Base-by-base conservation (phyloP, 1,284 basidiomycete species). In the Melampsora americana region DNA sequence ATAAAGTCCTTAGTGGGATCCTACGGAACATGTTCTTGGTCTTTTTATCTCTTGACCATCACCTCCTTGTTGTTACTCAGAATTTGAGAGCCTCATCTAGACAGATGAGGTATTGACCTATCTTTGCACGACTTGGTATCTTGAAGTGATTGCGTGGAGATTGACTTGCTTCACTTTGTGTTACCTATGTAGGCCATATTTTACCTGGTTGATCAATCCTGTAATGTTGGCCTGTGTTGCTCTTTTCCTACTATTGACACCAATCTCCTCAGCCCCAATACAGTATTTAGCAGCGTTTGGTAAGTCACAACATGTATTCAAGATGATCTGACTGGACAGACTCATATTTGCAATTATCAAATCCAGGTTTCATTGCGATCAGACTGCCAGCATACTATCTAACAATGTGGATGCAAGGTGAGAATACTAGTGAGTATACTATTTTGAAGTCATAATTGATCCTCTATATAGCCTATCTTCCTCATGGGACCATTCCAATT, bases 241-340 rank as follows among this genome's bases (percentile, higher is more conserved):
- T 1, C 84, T 96, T 77, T 98, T 98, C 84, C 85, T 99, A 68
- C 85, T 99, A 5, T 90, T 91, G 80, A 97, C 99, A 92, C 95
- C 95, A 2, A 87, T 96, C 69, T 91, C 96, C 77, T 93, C 93
- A 1, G 94, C 95, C 18, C 96, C 95, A 0, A 83, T 90, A 30
- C 91, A 97, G 83, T 93, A 93, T 0, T 83, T 92, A 3, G 89
- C 92, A 1, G 93, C 93, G 1, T 86, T 95, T 77, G 89, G 93
- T 94, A 79, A 78, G 88, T 84, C 60, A 30, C 11, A 62, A 1
- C n/a, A 39, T 5, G 26, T 16, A 39, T 2, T 23, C 12, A 50
- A 30, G 26, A 46, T 56, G 32, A 44, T 68, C 23, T 30, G 26
- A 30, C 20, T 42, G 12, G 20, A 46, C 42, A 20, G 16, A 44